A percentile compares a stretch with the other conserved stretches of the same genome.
phyloP scores from a whole-genome alignment of 768 basidiomycete genomes.

The Phylloporus arenicola region DNA sequence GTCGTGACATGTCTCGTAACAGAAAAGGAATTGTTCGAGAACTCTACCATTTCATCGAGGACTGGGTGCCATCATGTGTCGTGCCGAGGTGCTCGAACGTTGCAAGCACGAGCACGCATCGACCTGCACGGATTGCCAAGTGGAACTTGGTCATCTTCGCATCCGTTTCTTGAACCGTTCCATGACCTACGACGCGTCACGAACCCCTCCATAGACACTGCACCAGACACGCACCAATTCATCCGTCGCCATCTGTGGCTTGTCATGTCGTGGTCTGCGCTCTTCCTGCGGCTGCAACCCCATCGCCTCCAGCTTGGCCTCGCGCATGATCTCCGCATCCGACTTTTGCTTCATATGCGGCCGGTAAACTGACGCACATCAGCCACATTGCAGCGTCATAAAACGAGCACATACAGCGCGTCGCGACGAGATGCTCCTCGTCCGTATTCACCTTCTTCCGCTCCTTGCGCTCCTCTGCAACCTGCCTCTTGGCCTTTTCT shows the following conservation, averaged over 20 bases:
- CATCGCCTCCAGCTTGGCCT: conserved; percentile 84
- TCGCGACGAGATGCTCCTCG: conserved; percentile 79
- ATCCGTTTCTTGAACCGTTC: conserved; percentile 97
- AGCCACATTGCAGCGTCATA: not conserved
- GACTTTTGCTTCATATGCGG: conserved; percentile 80
- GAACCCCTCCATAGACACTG: not conserved
- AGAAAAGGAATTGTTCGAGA: not conserved
- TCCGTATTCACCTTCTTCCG: conserved; percentile 51
- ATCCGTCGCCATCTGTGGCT: conserved; percentile 83
- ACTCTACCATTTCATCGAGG: too few relatives aligned
- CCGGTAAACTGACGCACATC: conserved; percentile 60
- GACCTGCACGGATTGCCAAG: not conserved
- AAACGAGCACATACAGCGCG: conserved; percentile 65
- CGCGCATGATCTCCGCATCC: conserved; percentile 81
- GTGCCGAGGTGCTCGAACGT: not conserved
- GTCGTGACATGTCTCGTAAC: too few relatives aligned
- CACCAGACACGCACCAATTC: conserved; percentile 57
- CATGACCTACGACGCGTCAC: conserved; percentile 59
- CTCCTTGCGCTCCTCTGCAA: conserved; percentile 68
- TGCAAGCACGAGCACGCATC: not conserved
- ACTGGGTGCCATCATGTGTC: too few relatives aligned
- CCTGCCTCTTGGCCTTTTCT: conserved; percentile 88
- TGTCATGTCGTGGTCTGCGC: conserved; percentile 41
- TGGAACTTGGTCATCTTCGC: conserved; percentile 51
- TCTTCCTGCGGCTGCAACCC: conserved; percentile 52